Base-by-base conservation (phyloP, 164 flowering plant species). In the Magnolia kwangsiensis region DNA sequence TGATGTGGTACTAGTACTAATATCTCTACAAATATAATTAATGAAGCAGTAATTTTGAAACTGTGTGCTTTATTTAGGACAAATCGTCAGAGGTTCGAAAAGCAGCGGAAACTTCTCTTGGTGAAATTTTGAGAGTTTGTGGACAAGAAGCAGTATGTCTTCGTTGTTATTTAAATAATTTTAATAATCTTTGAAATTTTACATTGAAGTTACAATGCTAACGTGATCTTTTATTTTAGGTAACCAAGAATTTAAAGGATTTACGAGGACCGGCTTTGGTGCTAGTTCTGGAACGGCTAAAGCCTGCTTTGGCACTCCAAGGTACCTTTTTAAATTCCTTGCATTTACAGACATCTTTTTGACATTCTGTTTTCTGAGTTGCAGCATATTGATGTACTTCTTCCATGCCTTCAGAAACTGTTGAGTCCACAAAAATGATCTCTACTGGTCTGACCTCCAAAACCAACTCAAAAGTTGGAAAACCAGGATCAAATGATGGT, bases 61-160 rank as follows among this genome's bases (percentile, higher is more conserved):
- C 61, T 49, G 11, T 71, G 63, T 27, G 20, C 31, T 27, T 45
- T 73, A 24, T 55, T 51, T 79, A 96, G 99, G 99, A 96, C 78
- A 96, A 96, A 85, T 93, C 98, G 45, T 86, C 95, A 13, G 99
- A 96, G 84, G 98, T 96, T 78, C 92, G 99, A 23, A 96, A 96
- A 85, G 95, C 99, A 68, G 97, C 99, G n/a, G 99, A 96, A 85
- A 82, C 88, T 49, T 93, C 94, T 83, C 78, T 96, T 72, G 77
- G 76, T 75, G 99, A 94, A 83, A 86, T 96, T 69, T 45, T 96
- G 78, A 90, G 92, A 86, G 92, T 89, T 65, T 85, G 92, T 82
- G 96, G 97, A 51, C 96, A 79, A 51, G 99, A 96, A 80, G 74
- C 80, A 63, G 99, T 96, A 82, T 27, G 90, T 79, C 7, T 21